Percentiles rank a stretch among this genome's conserved stretches.
Evolutionary conservation across 371 early-diverging fungal species (phyloP).

Genomic region (Mortierella polycephala): DNA sequence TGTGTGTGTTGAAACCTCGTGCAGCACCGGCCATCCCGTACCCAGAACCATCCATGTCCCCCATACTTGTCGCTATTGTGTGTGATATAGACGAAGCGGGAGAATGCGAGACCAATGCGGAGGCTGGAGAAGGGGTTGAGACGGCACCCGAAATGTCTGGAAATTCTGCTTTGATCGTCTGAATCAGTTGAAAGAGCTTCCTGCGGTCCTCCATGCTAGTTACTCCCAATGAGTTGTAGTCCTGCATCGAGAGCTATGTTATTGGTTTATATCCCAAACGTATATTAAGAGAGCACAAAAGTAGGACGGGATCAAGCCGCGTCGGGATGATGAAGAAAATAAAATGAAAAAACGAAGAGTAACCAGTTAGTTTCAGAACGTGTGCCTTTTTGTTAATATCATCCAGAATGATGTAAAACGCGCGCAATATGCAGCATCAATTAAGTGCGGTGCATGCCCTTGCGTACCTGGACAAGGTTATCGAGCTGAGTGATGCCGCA

Average conservation of each 20-base stretch:
- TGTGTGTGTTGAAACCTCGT: slow-evolving; percentile 33
- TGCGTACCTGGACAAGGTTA: slow-evolving; percentile 63
- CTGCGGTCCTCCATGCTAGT: slow-evolving; percentile 81
- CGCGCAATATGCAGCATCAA: too few relatives aligned
- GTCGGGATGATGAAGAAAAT: background rate
- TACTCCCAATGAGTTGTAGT: slow-evolving; percentile 84
- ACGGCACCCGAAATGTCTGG: slow-evolving; percentile 14
- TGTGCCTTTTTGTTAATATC: too few relatives aligned
- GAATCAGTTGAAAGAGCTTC: slow-evolving; percentile 80
- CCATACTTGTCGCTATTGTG: too few relatives aligned
- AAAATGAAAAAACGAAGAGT: too few relatives aligned
- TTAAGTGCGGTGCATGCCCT: background rate
- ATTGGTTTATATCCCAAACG: background rate
- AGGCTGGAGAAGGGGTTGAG: slow-evolving; percentile 22
- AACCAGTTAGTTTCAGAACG: too few relatives aligned
- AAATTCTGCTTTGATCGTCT: slow-evolving; percentile 54
- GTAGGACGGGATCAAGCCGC: background rate
- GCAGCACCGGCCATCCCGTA: slow-evolving; percentile 14
- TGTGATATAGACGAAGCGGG: background rate
- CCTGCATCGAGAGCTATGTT: slow-evolving; percentile 80
- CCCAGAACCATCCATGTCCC: background rate
- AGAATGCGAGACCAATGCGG: background rate
- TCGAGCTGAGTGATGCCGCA: slow-evolving; percentile 72
- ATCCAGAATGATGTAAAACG: too few relatives aligned
- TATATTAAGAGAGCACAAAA: background rate